These are phyloP conservation scores for Castanospermum australe DNA, from an alignment of 306 rosid species.

Conservation along the genomic window DNA sequence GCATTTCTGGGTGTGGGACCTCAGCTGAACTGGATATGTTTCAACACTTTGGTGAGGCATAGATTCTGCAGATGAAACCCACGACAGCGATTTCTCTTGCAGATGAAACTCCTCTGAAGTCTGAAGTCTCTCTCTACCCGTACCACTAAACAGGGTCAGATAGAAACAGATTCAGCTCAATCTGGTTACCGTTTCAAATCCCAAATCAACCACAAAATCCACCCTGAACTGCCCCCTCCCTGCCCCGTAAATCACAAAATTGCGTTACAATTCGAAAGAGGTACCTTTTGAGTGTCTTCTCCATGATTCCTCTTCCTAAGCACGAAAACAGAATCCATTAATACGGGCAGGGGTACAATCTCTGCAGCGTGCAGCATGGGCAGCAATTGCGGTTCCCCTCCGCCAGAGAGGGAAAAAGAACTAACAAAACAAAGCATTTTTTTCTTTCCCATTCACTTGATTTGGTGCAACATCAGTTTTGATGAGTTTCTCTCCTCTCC, in stretches of 20 bases:
- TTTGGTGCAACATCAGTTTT: neutral
- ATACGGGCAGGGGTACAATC: neutral
- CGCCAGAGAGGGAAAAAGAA: neutral
- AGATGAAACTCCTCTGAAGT: neutral
- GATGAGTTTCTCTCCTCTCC: neutral
- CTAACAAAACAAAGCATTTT: neutral
- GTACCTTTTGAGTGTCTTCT: neutral
- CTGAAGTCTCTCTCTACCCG: neutral
- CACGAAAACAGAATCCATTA: constrained; percentile 15
- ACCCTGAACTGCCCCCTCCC: neutral
- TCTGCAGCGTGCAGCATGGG: neutral
- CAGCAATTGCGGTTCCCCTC: neutral
- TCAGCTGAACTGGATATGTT: neutral
- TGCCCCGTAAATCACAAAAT: neutral
- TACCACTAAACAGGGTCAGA: neutral
- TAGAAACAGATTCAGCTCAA: neutral
- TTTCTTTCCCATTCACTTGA: neutral
- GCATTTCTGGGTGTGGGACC: neutral
- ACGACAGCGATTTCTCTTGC: neutral
- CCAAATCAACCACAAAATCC: neutral
- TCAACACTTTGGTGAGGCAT: neutral
- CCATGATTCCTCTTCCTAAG: neutral
- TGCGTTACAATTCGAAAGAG: neutral
- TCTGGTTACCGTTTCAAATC: neutral
- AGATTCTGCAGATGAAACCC: constrained; percentile 5